Evolutionary conservation across 768 basidiomycete species (phyloP), one percentile per base, ranked within the genome.

Genomic region (Pleurotus djamor): DNA sequence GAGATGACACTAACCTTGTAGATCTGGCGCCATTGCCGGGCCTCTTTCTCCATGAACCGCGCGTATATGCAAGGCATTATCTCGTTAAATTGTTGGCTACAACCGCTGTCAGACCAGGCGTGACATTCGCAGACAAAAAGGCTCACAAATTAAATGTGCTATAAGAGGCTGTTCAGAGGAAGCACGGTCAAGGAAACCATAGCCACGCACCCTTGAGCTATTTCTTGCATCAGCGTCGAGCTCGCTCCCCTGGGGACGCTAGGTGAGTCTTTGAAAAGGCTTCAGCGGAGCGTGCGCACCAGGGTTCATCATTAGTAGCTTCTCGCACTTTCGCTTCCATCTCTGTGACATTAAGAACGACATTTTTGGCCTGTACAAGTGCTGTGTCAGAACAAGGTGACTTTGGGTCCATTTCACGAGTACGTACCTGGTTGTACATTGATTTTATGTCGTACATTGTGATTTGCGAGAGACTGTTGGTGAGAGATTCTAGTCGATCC

Each of bases 91-190:
- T 95, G 86, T 81, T 96, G 94, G 76, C 95, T 97, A 69, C 2
- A 43, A 28, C 14, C 35, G 49, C 16, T 56, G 57, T 38, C 50
- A 44, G 43, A 54, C n/a, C 55, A 32, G 7, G 5, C 35, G 8
- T 28, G 36, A 67, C 64, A 38, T 49, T 36, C 38, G 52, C 8
- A 59, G 14, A 44, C 52, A 34, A 13, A 12, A 21, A 21, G 6
- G 75, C 91, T 73, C 71, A 97, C 96, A 96, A 98, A 69, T 94
- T 96, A 73, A 96, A 96, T n/a, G 96, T 98, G 64, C 96, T 97
- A 63, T 12, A 47, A 17, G 45, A n/a, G 59, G 33, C 6, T 21
- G 17, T n/a, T 51, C n/a, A 59, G 35, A 43, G 21, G 9, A 10
- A 2, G 28, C 33, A 36, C 10, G 48, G 48, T 34, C 5, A 37